A percentile compares a stretch with the other conserved stretches of the same genome.
Conservation (phyloP, 371 early-diverging fungal genomes). For the Blastocladiella emersonii region DNA sequence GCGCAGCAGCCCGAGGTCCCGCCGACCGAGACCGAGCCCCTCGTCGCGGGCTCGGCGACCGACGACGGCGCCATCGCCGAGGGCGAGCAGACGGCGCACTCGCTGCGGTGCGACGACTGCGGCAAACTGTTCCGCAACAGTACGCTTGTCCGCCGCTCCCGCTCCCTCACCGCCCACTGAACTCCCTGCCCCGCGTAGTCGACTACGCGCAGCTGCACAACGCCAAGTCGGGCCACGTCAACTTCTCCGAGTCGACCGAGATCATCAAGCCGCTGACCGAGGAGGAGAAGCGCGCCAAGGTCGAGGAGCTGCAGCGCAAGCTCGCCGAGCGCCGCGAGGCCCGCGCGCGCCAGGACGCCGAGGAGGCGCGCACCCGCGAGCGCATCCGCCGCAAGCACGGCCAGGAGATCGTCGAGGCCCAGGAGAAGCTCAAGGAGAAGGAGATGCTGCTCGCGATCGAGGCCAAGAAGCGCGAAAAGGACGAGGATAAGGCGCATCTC, state of each 20-base stretch:
- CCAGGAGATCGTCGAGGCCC: slow-evolving; percentile 7
- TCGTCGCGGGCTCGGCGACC: no score
- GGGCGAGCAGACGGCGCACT: slow-evolving; percentile 7
- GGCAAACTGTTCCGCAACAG: slow-evolving; percentile 8
- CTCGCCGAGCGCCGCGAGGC: slow-evolving; percentile 7
- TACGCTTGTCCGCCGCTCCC: background rate
- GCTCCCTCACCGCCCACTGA: background rate
- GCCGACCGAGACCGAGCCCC: no score
- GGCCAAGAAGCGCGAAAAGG: slow-evolving; percentile 10
- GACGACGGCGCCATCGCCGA: background rate
- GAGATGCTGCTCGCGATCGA: slow-evolving; percentile 2
- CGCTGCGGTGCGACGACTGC: slow-evolving; percentile 9
- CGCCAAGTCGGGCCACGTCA: slow-evolving; percentile 5
- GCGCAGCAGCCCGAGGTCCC: no score
- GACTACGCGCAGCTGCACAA: slow-evolving; percentile 5
- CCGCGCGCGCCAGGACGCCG: slow-evolving; percentile 7
- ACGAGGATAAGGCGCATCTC: slow-evolving; percentile 8
- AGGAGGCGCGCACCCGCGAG: slow-evolving; percentile 4
- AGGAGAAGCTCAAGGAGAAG: slow-evolving; percentile 5
- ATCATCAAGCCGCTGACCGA: slow-evolving; percentile 11
- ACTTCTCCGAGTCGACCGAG: slow-evolving; percentile 8
- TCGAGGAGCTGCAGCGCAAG: slow-evolving; percentile 12
- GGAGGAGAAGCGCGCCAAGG: slow-evolving; percentile 12
- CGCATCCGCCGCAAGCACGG: slow-evolving; percentile 8
- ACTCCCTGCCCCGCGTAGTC: background rate